These are phyloP conservation scores for Leccinellum luteum DNA, from an alignment of 768 basidiomycete species.

Conservation along the genomic window DNA sequence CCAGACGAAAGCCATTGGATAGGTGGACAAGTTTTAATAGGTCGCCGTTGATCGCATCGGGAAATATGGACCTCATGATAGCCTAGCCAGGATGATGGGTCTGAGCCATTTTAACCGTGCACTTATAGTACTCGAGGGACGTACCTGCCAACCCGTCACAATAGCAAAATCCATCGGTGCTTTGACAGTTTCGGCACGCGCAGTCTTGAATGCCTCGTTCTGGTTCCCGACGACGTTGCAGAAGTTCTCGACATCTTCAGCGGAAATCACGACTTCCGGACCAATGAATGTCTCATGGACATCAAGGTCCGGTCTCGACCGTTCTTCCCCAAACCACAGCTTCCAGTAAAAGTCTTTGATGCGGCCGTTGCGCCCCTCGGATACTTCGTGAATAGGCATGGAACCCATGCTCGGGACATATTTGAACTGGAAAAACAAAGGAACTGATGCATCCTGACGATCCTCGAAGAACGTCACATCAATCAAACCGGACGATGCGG, in stretches of 20 bases:
- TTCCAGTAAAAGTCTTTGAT: conserved; percentile 99
- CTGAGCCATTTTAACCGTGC: conserved; percentile 3
- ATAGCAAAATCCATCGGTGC: conserved; percentile 99
- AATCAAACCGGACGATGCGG: conserved; percentile 53
- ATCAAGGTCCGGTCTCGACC: conserved; percentile 72
- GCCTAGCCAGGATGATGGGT: conserved; percentile 50
- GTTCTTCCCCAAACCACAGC: conserved; percentile 92
- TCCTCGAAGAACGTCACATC: conserved; percentile 81
- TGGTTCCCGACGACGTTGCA: conserved; percentile 93
- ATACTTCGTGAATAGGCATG: conserved; percentile 90
- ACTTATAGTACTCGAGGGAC: conserved; percentile 23
- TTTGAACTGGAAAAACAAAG: conserved; percentile 76
- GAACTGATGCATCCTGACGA: conserved; percentile 69
- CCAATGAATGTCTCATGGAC: conserved; percentile 82
- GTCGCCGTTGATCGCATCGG: conserved; percentile 86
- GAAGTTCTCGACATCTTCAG: conserved; percentile 79
- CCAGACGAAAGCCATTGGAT: conserved; percentile 92
- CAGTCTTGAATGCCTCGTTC: conserved; percentile 83
- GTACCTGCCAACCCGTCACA: conserved; percentile 96
- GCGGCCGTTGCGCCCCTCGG: conserved; percentile 75
- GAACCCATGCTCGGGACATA: conserved; percentile 89
- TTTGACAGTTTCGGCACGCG: conserved; percentile 61
- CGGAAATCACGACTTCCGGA: conserved; percentile 80
- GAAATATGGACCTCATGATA: conserved; percentile 99
- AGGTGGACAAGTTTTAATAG: conserved; percentile 94